phyloP scores from a whole-genome alignment of 331 rosid genomes.

The Malus hybrid region DNA sequence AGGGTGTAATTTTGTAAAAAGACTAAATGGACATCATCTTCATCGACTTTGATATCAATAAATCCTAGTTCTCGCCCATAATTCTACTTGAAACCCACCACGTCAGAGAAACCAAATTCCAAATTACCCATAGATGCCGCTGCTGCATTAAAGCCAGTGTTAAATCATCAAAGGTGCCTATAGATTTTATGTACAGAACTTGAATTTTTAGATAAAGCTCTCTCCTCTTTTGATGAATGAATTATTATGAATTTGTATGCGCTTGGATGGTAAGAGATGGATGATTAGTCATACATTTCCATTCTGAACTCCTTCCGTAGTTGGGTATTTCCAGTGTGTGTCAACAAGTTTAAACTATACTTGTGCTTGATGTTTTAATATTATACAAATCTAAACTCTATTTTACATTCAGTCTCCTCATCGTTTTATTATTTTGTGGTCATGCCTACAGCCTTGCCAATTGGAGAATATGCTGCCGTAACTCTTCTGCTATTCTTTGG shows the following conservation, averaged over 20 bases:
- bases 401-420: not conserved
- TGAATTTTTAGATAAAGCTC: no score
- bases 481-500: constrained; percentile 93
- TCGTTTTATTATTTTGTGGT: constrained; percentile 9
- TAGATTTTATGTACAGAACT: not conserved
- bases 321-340: not conserved
- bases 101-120: not conserved
- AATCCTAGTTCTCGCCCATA: not conserved
- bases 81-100: not conserved
- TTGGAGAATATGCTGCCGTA: constrained; percentile 96
- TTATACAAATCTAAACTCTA: no score
- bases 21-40: not conserved
- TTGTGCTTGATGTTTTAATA: not conserved
- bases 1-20: not conserved
- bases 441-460: constrained; percentile 70
- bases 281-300: not conserved
- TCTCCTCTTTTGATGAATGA: not conserved
- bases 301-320: not conserved
- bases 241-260: not conserved
- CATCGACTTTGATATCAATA: not conserved
- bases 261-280: not conserved
- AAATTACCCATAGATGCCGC: not conserved
- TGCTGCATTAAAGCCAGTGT: not conserved
- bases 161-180: not conserved
- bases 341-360: not conserved